Evolutionary conservation across 2,329 filamentous ascomycete genomes (phyloP).

Genomic region (Talaromyces sp.): DNA sequence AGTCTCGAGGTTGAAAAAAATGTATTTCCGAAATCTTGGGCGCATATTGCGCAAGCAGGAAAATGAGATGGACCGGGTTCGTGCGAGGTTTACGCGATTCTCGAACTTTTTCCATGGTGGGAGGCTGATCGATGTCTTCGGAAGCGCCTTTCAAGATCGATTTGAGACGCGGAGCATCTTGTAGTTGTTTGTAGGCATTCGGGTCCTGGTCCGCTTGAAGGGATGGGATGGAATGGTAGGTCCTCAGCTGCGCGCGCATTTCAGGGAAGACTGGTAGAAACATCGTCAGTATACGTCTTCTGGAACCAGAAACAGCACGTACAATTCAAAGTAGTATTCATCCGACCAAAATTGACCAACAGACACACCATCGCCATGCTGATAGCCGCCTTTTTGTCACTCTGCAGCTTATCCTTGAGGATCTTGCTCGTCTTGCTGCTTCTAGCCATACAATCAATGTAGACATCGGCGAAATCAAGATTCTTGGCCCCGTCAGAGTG

Average conservation of each 20-base stretch:
- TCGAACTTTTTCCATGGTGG: conserved; percentile 78
- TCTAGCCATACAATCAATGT: conserved; percentile 96
- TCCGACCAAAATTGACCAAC: conserved; percentile 91
- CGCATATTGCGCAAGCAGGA: conserved; percentile 85
- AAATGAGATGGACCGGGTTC: conserved; percentile 96
- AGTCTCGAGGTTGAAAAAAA: conserved; percentile 79
- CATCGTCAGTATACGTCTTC: conserved; percentile 5
- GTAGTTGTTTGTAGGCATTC: conserved; percentile 94
- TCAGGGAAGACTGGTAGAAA: conserved; percentile 81
- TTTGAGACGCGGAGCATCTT: conserved; percentile 92
- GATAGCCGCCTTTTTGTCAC: conserved; percentile 84
- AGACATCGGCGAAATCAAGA: conserved; percentile 82
- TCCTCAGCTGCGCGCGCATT: conserved; percentile 95
- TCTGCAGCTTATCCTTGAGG: conserved; percentile 90
- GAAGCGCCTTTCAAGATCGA: conserved; percentile 96
- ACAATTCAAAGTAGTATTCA: conserved; percentile 99
- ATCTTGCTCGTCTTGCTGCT: conserved; percentile 99
- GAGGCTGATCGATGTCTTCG: conserved; percentile 83
- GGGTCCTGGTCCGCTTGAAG: conserved; percentile 92
- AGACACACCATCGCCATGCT: conserved; percentile 99
- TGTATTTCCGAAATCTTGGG: conserved; percentile 90
- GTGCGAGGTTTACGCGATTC: conserved; percentile 66
- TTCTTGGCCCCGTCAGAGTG: conserved; percentile 77
- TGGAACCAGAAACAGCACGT: conserved; percentile 34
- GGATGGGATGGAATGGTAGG: conserved; percentile 96